Evolutionary conservation across 1,284 basidiomycete genomes (phyloP).

Genomic region (Boletus semigastroideus): DNA sequence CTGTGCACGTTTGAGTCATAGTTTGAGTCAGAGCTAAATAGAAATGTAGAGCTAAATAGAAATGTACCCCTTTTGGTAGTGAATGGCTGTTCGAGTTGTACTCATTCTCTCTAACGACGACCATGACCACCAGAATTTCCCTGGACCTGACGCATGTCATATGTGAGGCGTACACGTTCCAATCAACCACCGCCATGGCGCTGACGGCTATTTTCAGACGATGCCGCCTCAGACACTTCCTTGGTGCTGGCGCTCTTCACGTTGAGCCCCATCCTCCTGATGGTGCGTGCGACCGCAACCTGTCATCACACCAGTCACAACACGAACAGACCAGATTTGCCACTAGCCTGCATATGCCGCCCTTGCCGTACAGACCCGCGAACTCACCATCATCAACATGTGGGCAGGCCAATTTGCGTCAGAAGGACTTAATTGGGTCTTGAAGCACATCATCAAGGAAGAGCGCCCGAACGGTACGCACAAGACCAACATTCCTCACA

Average conservation of each 20-base stretch:
- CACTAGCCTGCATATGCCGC: conserved; percentile 75
- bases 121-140: conserved; percentile 36
- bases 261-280: conserved; percentile 72
- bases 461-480: conserved; percentile 65
- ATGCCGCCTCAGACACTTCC: conserved; percentile 63
- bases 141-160: conserved; percentile 69
- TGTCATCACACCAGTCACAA: not conserved
- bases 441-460: conserved; percentile 71
- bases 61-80: no score
- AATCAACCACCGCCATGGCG: not conserved
- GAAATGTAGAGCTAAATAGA: no score
- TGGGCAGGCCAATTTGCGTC: conserved; percentile 78
- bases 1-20: no score
- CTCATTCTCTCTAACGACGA: not conserved
- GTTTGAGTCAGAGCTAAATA: no score
- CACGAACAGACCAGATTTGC: conserved; percentile 7
- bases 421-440: conserved; percentile 68
- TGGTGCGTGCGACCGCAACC: conserved; percentile 45
- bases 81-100: not conserved
- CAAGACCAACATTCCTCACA: not conserved
- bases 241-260: conserved; percentile 68
- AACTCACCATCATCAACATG: conserved; percentile 77
- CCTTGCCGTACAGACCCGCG: conserved; percentile 73
- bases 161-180: conserved; percentile 42
- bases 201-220: conserved; percentile 46